Base-by-base conservation (phyloP, 78 protist species). In the Dictyostelium purpureum region DNA sequence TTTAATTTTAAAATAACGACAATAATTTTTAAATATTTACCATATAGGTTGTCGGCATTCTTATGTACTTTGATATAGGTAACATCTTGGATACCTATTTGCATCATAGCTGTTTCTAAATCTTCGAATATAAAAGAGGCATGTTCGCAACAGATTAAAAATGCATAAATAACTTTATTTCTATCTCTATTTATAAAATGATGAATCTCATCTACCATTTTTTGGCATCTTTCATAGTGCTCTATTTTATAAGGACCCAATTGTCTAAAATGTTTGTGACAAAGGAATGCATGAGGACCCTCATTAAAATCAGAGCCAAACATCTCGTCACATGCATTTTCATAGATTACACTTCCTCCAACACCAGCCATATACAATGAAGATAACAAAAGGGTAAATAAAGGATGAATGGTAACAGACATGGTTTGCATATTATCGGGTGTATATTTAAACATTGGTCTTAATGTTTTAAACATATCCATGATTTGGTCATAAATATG, bases 401-500 rank as follows among this genome's bases (percentile, higher is more conserved):
- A 56, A 10, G 57, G 77, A 70, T 70, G 77, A 2, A 70, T 70
- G 0, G 77, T 42, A 38, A 70, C 77, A 0, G 77, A 24, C 77
- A 70, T 70, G 0, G 77, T 70, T 70, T 70, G 49, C 24, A 70
- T 21, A 42, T 70, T 70, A 42, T 70, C 77, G 16, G 19, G 19
- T 6, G 59, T 21, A 70, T 70, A 70, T 1, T 43, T 70, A 43
- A 24, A 45, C 24, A 19, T 33, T 42, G 4, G 0, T 42, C 57
- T 70, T 49, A 14, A 7, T 14, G 7, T 49, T 49, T 49, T 11
- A 49, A 49, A 49, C 11, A 49, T n/a, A n/a, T n/a, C n/a, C n/a
- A n/a, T n/a, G n/a, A n/a, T n/a, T n/a, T n/a, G n/a, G n/a, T n/a
- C n/a, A n/a, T n/a, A n/a, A n/a, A n/a, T n/a, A n/a, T n/a, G n/a